These are phyloP conservation scores for Paralagenidium karlingii DNA, from an alignment of 352 stramenopile genomes.

Conservation along the genomic window DNA sequence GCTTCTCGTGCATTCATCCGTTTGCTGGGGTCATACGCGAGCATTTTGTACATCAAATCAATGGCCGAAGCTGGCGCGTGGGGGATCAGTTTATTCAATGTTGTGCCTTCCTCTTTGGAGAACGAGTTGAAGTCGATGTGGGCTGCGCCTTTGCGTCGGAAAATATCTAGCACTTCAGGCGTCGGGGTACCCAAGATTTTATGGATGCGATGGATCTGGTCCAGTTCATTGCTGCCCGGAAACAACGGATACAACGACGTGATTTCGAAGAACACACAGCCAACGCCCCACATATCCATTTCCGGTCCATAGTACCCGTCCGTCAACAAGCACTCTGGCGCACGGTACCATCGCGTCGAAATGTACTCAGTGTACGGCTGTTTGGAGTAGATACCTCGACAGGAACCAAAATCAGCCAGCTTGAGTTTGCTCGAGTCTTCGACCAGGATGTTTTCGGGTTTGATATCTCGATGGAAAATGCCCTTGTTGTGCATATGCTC, in stretches of 20 bases:
- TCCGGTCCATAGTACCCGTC: constrained; percentile 92
- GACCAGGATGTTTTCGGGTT: constrained; percentile 93
- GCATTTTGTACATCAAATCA: constrained; percentile 82
- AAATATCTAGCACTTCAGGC: constrained; percentile 76
- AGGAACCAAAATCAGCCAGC: constrained; percentile 94
- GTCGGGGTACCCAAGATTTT: constrained; percentile 89
- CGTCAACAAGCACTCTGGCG: constrained; percentile 90
- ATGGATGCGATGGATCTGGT: constrained; percentile 93
- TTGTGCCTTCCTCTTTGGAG: constrained; percentile 73
- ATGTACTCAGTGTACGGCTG: constrained; percentile 97
- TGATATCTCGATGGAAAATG: constrained; percentile 96
- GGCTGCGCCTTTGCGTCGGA: constrained; percentile 82
- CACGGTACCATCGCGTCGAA: constrained; percentile 92
- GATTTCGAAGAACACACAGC: constrained; percentile 95
- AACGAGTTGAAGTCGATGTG: constrained; percentile 94
- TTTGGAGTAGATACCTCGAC: constrained; percentile 91
- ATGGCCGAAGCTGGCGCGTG: constrained; percentile 77
- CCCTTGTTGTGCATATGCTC: constrained; percentile 96
- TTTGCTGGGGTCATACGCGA: constrained; percentile 84
- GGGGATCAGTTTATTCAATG: constrained; percentile 77
- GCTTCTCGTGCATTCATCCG: constrained; percentile 82
- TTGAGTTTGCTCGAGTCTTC: constrained; percentile 58
- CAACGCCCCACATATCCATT: constrained; percentile 94
- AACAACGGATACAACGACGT: constrained; percentile 91
- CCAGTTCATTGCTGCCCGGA: constrained; percentile 88